phyloP scores from a whole-genome alignment of 192 early-diverging fungal genomes.

The Glomus cerebriforme region DNA sequence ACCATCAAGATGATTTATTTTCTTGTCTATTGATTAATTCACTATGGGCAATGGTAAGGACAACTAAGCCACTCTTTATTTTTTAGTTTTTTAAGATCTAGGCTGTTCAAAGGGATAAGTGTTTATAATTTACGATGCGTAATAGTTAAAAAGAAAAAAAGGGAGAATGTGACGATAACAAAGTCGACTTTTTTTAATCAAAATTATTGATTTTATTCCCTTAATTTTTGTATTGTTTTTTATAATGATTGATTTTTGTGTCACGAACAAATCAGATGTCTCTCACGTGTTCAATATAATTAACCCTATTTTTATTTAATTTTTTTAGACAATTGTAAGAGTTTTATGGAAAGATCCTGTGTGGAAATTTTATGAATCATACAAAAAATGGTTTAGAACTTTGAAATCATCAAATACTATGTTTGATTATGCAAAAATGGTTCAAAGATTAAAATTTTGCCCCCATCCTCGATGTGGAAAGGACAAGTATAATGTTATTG shows the following conservation, averaged over 20 bases:
- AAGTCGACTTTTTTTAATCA: background rate
- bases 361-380: conserved; percentile 15
- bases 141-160: background rate
- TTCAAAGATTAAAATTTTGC: background rate
- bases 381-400: conserved; percentile 3
- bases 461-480: conserved; percentile 1
- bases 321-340: background rate
- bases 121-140: background rate
- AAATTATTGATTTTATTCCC: background rate
- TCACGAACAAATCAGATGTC: background rate
- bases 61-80: too few relatives aligned
- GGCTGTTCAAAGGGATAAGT: background rate
- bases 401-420: background rate
- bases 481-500: background rate
- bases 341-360: background rate
- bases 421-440: conserved; percentile 10
- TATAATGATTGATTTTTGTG: too few relatives aligned
- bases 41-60: conserved; percentile 9
- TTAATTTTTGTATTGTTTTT: background rate
- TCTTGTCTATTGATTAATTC: conserved; percentile 10
- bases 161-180: background rate
- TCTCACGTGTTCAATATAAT: background rate
- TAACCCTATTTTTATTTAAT: background rate
- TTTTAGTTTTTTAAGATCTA: background rate
- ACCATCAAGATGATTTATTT: conserved; percentile 19